A percentile compares a stretch with the other conserved stretches of the same genome.
phyloP scores from a whole-genome alignment of 345 rosid species.

The Aquilaria yunnanensis region DNA sequence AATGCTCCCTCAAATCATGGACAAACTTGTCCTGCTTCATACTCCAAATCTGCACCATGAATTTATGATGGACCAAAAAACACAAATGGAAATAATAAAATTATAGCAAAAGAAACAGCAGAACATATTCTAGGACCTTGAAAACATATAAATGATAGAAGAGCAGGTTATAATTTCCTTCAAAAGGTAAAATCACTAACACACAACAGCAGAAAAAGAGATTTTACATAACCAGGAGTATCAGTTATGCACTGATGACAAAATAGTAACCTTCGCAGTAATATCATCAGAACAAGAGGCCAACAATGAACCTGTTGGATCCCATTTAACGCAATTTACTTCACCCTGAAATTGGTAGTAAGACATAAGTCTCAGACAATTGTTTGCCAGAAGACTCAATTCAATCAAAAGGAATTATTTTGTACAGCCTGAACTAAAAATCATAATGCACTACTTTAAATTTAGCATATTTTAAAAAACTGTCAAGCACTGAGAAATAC shows the following conservation, averaged over 20 bases:
- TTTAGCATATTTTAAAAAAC: background rate
- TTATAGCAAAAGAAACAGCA: background rate
- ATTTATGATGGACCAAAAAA: constrained; percentile 5
- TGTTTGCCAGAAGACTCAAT: background rate
- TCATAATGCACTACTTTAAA: background rate
- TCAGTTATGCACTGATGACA: background rate
- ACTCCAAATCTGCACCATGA: constrained; percentile 67
- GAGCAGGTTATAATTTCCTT: too few species aligned
- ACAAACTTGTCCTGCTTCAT: constrained; percentile 68
- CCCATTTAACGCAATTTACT: constrained; percentile 99
- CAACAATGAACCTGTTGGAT: constrained; percentile 85
- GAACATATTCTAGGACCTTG: background rate
- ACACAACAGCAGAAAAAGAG: background rate
- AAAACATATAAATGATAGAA: background rate
- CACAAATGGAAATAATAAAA: background rate
- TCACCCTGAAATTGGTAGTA: constrained; percentile 62
- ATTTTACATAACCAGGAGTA: background rate
- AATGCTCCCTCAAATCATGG: constrained; percentile 80
- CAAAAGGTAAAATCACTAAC: background rate
- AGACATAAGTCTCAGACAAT: constrained; percentile 14
- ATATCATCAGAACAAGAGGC: constrained; percentile 99
- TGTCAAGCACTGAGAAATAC: background rate
- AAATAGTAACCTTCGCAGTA: constrained; percentile 72
- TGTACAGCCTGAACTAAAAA: background rate
- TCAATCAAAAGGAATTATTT: background rate